Conservation (phyloP, 306 rosid genomes). For the Medicago lupulina region DNA sequence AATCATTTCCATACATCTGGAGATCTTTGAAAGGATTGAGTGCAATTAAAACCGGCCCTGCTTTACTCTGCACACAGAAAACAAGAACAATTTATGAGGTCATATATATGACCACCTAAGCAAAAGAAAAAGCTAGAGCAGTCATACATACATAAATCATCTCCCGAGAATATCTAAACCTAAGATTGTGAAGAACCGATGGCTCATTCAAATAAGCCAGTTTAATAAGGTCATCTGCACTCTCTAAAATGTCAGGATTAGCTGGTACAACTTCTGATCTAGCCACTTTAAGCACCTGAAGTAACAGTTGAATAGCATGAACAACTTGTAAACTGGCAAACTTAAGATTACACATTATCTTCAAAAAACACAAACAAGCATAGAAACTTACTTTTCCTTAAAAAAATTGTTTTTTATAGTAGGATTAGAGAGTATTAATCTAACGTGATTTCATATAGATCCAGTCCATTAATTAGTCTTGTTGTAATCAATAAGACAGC, state of each 20-base stretch:
- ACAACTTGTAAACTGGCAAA: slow-evolving; percentile 42
- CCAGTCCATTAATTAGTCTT: too few relatives aligned
- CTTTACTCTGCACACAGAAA: slow-evolving; percentile 76
- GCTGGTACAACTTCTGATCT: slow-evolving; percentile 79
- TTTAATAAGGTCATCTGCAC: slow-evolving; percentile 79
- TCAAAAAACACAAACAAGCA: slow-evolving; percentile 26
- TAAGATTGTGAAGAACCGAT: slow-evolving; percentile 79
- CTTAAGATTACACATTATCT: slow-evolving; percentile 29
- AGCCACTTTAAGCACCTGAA: slow-evolving; percentile 73
- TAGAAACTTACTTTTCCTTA: slow-evolving; percentile 76
- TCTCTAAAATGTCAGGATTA: slow-evolving; percentile 78
- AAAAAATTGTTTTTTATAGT: too few relatives aligned
- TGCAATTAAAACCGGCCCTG: slow-evolving; percentile 86
- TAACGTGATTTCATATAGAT: too few relatives aligned
- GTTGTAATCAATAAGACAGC: too few relatives aligned
- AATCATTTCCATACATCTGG: slow-evolving; percentile 63
- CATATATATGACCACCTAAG: slow-evolving; percentile 32
- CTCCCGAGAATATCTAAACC: slow-evolving; percentile 70
- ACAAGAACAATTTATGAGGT: slow-evolving; percentile 41
- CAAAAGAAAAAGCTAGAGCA: slow-evolving; percentile 39
- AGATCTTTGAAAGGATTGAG: slow-evolving; percentile 84
- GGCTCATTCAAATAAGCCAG: slow-evolving; percentile 92
- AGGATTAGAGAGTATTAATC: too few relatives aligned
- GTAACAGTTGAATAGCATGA: slow-evolving; percentile 42
- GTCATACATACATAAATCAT: slow-evolving; percentile 74